These are phyloP conservation scores for Suhomyces prunicola DNA, from an alignment of 805 yeast species.

Conservation along the genomic window DNA sequence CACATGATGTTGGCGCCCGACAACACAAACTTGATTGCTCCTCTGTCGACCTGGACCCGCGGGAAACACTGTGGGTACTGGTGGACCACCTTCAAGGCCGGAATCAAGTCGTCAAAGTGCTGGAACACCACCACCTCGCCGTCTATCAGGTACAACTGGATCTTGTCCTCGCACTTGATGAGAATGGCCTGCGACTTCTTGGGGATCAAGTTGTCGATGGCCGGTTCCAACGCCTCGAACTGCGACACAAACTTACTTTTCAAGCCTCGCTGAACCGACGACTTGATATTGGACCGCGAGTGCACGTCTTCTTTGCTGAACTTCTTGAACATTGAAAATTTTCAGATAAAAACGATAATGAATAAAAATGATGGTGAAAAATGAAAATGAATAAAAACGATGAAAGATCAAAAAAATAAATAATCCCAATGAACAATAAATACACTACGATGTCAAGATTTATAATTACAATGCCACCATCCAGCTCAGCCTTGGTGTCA, in stretches of 20 bases:
- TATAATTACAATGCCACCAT: slow-evolving; percentile 48
- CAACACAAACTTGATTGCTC: slow-evolving; percentile 93
- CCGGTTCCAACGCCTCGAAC: slow-evolving; percentile 71
- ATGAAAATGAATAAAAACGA: too few relatives aligned
- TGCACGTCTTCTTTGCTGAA: slow-evolving; percentile 85
- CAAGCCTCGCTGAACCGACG: slow-evolving; percentile 90
- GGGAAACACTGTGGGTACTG: slow-evolving; percentile 84
- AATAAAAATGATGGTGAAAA: too few relatives aligned
- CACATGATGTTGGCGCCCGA: slow-evolving; percentile 98
- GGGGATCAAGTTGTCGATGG: slow-evolving; percentile 79
- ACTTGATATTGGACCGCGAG: slow-evolving; percentile 86
- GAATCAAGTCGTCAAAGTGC: slow-evolving; percentile 76
- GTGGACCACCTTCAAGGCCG: slow-evolving; percentile 72
- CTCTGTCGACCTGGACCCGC: slow-evolving; percentile 85
- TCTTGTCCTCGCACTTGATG: slow-evolving; percentile 85
- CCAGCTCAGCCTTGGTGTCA: slow-evolving; percentile 35
- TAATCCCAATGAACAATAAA: too few relatives aligned
- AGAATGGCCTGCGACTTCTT: slow-evolving; percentile 80
- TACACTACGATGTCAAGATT: slow-evolving; percentile 31
- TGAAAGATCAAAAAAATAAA: too few relatives aligned
- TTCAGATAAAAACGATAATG: too few relatives aligned
- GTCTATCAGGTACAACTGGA: slow-evolving; percentile 72
- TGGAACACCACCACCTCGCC: slow-evolving; percentile 75
- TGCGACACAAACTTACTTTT: slow-evolving; percentile 69
- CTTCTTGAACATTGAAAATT: slow-evolving; percentile 47